These are phyloP conservation scores for Fusarium proliferatum DNA, from an alignment of 2,329 filamentous ascomycete species.

Conservation along the genomic window DNA sequence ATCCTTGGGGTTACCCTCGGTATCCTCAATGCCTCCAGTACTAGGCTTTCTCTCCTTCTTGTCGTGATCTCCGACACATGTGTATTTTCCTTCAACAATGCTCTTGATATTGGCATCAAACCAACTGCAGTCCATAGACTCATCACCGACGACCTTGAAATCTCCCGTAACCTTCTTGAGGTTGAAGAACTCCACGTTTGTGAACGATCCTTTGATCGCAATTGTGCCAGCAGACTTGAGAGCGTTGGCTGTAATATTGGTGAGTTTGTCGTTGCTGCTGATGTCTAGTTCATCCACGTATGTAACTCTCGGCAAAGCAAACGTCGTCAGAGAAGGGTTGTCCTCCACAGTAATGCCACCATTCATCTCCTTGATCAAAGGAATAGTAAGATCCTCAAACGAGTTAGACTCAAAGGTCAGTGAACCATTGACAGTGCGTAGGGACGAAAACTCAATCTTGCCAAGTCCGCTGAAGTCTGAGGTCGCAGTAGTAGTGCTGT, in stretches of 20 bases:
- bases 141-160: constrained; percentile 41
- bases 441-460: constrained; percentile 39
- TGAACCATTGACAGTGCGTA: constrained; percentile 40
- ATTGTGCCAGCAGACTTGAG: constrained; percentile 43
- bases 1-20: constrained; percentile 41
- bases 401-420: constrained; percentile 39
- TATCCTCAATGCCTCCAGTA: constrained; percentile 45
- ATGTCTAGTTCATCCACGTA: constrained; percentile 38
- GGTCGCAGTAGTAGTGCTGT: constrained; percentile 40
- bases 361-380: constrained; percentile 40
- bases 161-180: constrained; percentile 43
- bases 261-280: constrained; percentile 38
- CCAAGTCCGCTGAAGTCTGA: constrained; percentile 35
- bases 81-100: constrained; percentile 42
- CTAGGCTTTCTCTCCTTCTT: constrained; percentile 42
- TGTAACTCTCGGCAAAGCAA: constrained; percentile 41
- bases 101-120: constrained; percentile 44
- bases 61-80: constrained; percentile 42
- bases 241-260: constrained; percentile 45
- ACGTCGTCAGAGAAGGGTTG: constrained; percentile 38
- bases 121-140: constrained; percentile 47
- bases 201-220: constrained; percentile 39
- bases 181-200: constrained; percentile 44
- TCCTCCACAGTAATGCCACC: constrained; percentile 42
- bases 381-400: constrained; percentile 39